A percentile compares a stretch with the other conserved stretches of the same genome.
These are phyloP conservation scores for Brasilioporus rufonigricans DNA, from an alignment of 768 basidiomycete species.

Conservation along the genomic window DNA sequence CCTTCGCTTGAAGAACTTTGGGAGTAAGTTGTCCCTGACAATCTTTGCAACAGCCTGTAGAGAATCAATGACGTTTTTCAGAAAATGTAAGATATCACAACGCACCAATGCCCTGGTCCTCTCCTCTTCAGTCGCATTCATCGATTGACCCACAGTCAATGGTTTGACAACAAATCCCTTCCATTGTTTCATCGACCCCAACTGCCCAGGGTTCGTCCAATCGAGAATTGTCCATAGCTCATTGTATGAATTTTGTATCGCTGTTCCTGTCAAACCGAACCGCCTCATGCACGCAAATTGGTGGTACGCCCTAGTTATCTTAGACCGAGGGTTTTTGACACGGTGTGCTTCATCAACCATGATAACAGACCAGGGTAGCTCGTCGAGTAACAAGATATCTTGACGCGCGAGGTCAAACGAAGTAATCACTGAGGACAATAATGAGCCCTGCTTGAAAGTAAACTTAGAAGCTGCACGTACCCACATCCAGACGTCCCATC, in stretches of 20 bases:
- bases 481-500: constrained; percentile 79
- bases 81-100: neutral
- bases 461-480: constrained; percentile 42
- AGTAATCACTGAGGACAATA: constrained; percentile 59
- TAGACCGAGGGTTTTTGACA: constrained; percentile 75
- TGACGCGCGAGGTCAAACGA: constrained; percentile 73
- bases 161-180: constrained; percentile 66
- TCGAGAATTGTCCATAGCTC: constrained; percentile 93
- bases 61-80: neutral
- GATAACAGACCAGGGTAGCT: constrained; percentile 68
- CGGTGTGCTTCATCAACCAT: constrained; percentile 90
- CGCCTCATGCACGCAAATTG: constrained; percentile 64
- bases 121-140: constrained; percentile 61
- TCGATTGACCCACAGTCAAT: constrained; percentile 64
- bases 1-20: constrained; percentile 83
- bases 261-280: constrained; percentile 85
- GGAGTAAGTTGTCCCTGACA: constrained; percentile 68
- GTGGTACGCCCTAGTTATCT: constrained; percentile 66
- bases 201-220: constrained; percentile 81
- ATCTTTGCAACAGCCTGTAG: constrained; percentile 55
- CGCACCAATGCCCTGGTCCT: constrained; percentile 52
- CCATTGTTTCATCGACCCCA: constrained; percentile 80
- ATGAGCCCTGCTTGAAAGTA: neutral
- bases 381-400: constrained; percentile 67
- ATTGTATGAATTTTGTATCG: constrained; percentile 83